Base-by-base conservation (phyloP, 2,329 filamentous ascomycete genomes). In the Penicillium janthinellum region DNA sequence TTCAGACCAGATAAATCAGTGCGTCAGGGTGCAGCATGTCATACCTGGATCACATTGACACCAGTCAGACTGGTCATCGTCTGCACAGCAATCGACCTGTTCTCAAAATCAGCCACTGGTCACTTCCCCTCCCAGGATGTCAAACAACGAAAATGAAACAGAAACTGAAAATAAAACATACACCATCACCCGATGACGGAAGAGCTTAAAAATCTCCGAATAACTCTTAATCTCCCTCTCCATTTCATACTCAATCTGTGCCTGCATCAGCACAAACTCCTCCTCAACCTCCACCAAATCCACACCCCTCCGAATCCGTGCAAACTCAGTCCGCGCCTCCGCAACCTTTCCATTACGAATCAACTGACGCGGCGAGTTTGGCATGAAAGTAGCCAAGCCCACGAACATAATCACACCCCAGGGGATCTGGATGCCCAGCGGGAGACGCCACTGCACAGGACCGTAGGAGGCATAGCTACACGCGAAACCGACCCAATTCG, bases 401-500 rank as follows among this genome's bases (percentile, higher is more conserved):
- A 75, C 64, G 63, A 85, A 83, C 72, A 86, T 73, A 45, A 86
- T 74, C 4, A 86, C 67, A 2, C 83, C 83, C 81, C 82, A 86
- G 0, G 83, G 83, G 11, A 85, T 80, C 68, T 86, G 83, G 28
- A 85, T 77, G 0, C 75, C 83, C 3, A 86, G 77, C 0, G 83
- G 84, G 0, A 86, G 71, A 11, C 83, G 78, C 84, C 83, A 86
- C 67, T 86, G 84, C 0, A 79, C 70, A 4, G 77, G 67, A 0
- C 84, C 83, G 58, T 84, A 84, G 0, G 83, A 76, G 0, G 83
- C 82, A 56, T 80, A 84, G 20, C 80, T 78, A 61, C 83, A 84
- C 0, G 82, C 82, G 63, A 81, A 85, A 3, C 83, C 83, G 4
- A 85, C 78, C 84, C 83, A 86, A 67, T 86, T 86, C 4, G 81